phyloP scores from a whole-genome alignment of 2,329 filamentous ascomycete species.

The Fusarium virguliforme region DNA sequence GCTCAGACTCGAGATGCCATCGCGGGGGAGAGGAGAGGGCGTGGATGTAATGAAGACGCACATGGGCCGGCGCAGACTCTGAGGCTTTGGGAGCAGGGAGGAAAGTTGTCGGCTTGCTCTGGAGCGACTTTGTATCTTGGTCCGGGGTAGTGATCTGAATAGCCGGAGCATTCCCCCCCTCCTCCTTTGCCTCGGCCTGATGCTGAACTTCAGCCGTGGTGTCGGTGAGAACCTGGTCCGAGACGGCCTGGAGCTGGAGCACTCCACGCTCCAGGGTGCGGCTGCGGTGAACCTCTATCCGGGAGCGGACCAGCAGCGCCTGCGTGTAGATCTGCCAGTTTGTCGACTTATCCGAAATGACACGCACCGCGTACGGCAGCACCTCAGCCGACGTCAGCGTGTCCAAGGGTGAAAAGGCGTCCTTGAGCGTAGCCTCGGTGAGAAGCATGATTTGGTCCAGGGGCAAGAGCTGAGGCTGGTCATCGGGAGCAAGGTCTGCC shows the following conservation, averaged over 20 bases:
- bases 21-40: slow-evolving; percentile 86
- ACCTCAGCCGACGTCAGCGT: slow-evolving; percentile 94
- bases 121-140: slow-evolving; percentile 46
- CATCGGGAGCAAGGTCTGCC: slow-evolving; percentile 77
- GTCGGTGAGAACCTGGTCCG: slow-evolving; percentile 94
- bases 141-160: slow-evolving; percentile 64
- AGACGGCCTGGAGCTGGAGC: slow-evolving; percentile 92
- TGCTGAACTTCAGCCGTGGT: slow-evolving; percentile 65
- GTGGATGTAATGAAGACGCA: slow-evolving; percentile 88
- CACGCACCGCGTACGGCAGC: slow-evolving; percentile 89
- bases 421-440: slow-evolving; percentile 89
- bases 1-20: slow-evolving; percentile 95
- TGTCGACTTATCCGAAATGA: slow-evolving; percentile 88
- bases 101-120: slow-evolving; percentile 78
- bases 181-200: slow-evolving; percentile 49
- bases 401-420: slow-evolving; percentile 86
- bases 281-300: slow-evolving; percentile 90
- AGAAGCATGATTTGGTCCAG: slow-evolving; percentile 93
- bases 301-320: slow-evolving; percentile 87
- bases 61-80: slow-evolving; percentile 83
- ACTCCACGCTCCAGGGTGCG: slow-evolving; percentile 91
- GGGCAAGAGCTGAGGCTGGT: slow-evolving; percentile 86
- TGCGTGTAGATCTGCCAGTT: slow-evolving; percentile 99
- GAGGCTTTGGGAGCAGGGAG: slow-evolving; percentile 81
- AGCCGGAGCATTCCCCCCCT: slow-evolving; percentile 57